Percentiles rank a stretch among this genome's conserved stretches.
These are phyloP conservation scores for Chytriomyces sp. DNA, from an alignment of 192 early-diverging fungal species.

Conservation along the genomic window DNA sequence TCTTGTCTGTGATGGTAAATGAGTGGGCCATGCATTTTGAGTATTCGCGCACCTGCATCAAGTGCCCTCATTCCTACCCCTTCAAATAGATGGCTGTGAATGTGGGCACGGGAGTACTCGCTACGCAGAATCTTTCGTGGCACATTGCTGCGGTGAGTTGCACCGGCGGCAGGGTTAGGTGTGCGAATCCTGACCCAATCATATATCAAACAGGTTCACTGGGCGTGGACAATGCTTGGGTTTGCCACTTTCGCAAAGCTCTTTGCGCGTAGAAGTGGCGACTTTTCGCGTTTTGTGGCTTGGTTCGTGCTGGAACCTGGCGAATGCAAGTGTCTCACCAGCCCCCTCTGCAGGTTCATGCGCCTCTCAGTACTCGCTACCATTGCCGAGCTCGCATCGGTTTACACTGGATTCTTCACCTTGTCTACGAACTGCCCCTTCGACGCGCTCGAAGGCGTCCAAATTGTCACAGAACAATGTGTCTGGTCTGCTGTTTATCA, in stretches of 20 bases:
- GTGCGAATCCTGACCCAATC: too few species aligned
- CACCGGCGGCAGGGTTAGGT: neutral
- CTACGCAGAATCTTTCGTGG: conserved; percentile 9
- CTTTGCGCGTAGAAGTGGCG: neutral
- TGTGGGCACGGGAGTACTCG: conserved; percentile 7
- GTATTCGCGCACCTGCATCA: neutral
- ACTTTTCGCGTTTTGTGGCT: neutral
- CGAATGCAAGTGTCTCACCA: neutral
- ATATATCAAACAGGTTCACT: conserved; percentile 11
- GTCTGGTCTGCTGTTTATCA: conserved; percentile 23
- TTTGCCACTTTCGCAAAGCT: conserved; percentile 1
- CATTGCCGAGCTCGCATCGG: neutral
- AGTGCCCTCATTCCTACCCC: neutral
- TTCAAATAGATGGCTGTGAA: conserved; percentile 28
- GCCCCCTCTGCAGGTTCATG: conserved; percentile 4
- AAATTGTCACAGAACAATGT: neutral
- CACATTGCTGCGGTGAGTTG: neutral
- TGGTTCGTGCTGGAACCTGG: neutral
- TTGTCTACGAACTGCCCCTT: neutral
- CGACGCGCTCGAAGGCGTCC: neutral
- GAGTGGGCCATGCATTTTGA: neutral
- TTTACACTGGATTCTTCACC: neutral
- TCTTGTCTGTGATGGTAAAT: neutral
- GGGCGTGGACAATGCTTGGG: conserved; percentile 22
- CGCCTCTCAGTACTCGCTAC: neutral